phyloP scores from a whole-genome alignment of 371 early-diverging fungal species.

The Rhizopus sp. region DNA sequence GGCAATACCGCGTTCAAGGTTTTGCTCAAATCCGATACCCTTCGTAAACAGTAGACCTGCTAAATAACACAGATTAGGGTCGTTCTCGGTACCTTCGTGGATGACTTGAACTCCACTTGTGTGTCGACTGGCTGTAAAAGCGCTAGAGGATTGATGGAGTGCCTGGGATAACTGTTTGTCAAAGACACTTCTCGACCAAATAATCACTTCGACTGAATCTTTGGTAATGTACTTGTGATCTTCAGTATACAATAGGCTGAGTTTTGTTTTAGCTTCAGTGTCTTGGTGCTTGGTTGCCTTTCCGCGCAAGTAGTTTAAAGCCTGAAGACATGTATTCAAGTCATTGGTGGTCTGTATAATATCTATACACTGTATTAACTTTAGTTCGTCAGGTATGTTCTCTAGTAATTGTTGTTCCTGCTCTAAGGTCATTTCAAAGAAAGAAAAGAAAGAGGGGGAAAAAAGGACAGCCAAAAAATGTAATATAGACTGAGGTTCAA shows the following conservation, averaged over 20 bases:
- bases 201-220: slow-evolving; percentile 23
- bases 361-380: slow-evolving; percentile 17
- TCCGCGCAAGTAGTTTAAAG: slow-evolving; percentile 32
- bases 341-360: slow-evolving; percentile 2
- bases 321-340: slow-evolving; percentile 12
- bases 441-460: background rate
- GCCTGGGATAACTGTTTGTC: slow-evolving; percentile 43
- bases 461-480: background rate
- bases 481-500: slow-evolving; percentile 1
- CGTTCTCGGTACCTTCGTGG: slow-evolving; percentile 7
- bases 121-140: slow-evolving; percentile 14
- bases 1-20: slow-evolving; percentile 24
- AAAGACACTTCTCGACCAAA: slow-evolving; percentile 49
- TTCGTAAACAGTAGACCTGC: slow-evolving; percentile 38
- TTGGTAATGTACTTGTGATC: background rate
- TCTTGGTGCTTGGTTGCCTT: slow-evolving; percentile 32
- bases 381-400: slow-evolving; percentile 21
- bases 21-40: slow-evolving; percentile 35
- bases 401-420: slow-evolving; percentile 6
- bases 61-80: slow-evolving; percentile 27
- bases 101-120: slow-evolving; percentile 12
- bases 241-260: slow-evolving; percentile 35
- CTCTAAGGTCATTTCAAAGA: background rate
- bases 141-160: slow-evolving; percentile 16
- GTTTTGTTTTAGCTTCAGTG: slow-evolving; percentile 46